Conservation (phyloP, 73 alveolate genomes). For the Vitrella brassicaformis region DNA sequence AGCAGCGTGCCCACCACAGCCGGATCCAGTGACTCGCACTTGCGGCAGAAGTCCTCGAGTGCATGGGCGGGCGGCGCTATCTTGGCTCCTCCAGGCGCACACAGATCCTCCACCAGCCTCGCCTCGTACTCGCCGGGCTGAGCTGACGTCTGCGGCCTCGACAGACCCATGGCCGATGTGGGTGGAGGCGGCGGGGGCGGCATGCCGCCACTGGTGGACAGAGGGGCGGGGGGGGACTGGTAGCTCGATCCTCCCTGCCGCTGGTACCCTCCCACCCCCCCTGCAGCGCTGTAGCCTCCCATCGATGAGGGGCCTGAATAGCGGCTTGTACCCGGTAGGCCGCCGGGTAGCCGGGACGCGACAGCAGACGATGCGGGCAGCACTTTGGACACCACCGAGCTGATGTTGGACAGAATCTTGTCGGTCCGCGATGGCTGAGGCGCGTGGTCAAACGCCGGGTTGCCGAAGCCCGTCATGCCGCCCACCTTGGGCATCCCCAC, state of each 20-base stretch:
- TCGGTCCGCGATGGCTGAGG: no score
- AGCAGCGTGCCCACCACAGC: no score
- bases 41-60: background rate
- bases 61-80: background rate
- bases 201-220: background rate
- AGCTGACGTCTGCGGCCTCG: background rate
- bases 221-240: background rate
- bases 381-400: no score
- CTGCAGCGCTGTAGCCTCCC: background rate
- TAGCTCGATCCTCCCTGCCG: background rate
- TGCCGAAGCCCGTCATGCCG: slow-evolving; percentile 31
- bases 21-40: background rate
- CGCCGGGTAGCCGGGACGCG: no score
- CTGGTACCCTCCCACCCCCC: background rate
- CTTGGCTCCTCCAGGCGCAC: background rate
- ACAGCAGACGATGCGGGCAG: no score
- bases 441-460: slow-evolving; percentile 20
- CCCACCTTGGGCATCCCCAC: no score
- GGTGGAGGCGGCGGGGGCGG: background rate
- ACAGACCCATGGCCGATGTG: no score
- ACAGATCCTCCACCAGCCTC: background rate
- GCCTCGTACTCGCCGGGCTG: background rate
- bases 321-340: no score
- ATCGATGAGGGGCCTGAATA: background rate
- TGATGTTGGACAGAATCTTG: no score